Evolutionary conservation across 176 grass and related monocot species (phyloP), one percentile per base, ranked within the genome.

Genomic region (Otatea glauca): DNA sequence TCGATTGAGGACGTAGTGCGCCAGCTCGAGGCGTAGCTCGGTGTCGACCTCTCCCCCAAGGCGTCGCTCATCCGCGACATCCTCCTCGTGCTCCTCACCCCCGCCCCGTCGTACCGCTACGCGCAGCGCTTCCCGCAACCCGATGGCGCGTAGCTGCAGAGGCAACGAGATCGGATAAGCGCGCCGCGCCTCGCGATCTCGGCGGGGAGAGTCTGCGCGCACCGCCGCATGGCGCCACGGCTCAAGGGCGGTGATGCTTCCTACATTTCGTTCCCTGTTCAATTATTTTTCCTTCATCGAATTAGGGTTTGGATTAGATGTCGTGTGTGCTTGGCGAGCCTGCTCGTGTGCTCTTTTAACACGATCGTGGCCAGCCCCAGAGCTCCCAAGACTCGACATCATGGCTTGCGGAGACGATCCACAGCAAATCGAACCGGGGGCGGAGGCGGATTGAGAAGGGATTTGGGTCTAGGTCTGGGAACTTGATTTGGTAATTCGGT

Each of bases 21-120:
- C 9, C 83, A 84, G 83, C 87, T 95, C 41, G 89, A 83, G 81
- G 83, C 85, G 68, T 82, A 89, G 47, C 89, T 96, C 81, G 91
- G 93, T 72, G 61, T 98, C 77, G 96, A 98, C 83, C 91, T 98
- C 87, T 81, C 89, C 58, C 85, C 92, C 81, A 95, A 90, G 91
- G 88, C 90, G 65, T 68, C 77, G 55, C 92, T 98, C 86, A 92
- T 94, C 43, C 89, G 91, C 82, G 88, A 90, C 91, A 82, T 95
- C 83, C 92, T 98, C 85, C 45, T 90, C 48, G 83, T 92, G 67
- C 86, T 95, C 29, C 89, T 93, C 50, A 58, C 75, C 17, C 87
- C 92, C 62, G 9, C n/a, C 5, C 81, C 15, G 18, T 38, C 85
- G 14, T 76, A 32, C 38, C 78, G 75, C 66, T 90, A 88, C 69